Conservation (phyloP, 108 stramenopile genomes). For the Nannochloropsis gaditana region DNA sequence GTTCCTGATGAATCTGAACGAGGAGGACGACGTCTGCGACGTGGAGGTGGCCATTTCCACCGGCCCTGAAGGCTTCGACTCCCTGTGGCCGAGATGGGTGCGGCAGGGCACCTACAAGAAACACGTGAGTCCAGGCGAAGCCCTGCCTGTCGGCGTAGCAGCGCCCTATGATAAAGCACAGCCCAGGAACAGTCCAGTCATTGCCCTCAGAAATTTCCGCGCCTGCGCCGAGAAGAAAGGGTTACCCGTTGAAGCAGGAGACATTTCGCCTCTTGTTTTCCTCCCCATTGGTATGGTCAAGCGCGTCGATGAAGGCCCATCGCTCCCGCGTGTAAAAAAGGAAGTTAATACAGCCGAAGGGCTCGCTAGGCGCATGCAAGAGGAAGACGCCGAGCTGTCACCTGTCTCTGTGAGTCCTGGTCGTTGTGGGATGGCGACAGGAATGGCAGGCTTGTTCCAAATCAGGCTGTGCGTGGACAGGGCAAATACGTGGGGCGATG, state of each 20-base stretch:
- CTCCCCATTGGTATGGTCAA: not conserved
- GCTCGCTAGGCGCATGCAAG: not conserved
- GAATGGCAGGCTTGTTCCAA: not conserved
- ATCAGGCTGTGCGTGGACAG: not conserved
- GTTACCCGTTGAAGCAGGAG: not conserved
- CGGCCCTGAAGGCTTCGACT: not conserved
- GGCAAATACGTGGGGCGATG: slow-evolving; percentile 14
- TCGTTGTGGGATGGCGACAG: not conserved
- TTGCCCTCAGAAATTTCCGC: not conserved
- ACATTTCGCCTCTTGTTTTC: not conserved
- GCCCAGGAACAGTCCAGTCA: not conserved
- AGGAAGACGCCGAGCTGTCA: not conserved
- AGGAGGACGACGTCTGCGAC: not conserved
- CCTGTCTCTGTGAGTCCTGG: not conserved
- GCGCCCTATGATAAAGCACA: not conserved
- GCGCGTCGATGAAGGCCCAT: not conserved
- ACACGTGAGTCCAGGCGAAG: not conserved
- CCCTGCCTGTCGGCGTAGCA: slow-evolving; percentile 3
- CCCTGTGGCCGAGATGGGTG: not conserved
- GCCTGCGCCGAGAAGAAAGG: not conserved
- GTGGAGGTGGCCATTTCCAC: not conserved
- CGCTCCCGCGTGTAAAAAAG: not conserved
- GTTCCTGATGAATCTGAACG: not conserved
- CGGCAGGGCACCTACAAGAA: not conserved
- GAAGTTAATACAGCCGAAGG: not conserved